phyloP scores from a whole-genome alignment of 805 yeast species.

The Wickerhamiella siamensis region DNA sequence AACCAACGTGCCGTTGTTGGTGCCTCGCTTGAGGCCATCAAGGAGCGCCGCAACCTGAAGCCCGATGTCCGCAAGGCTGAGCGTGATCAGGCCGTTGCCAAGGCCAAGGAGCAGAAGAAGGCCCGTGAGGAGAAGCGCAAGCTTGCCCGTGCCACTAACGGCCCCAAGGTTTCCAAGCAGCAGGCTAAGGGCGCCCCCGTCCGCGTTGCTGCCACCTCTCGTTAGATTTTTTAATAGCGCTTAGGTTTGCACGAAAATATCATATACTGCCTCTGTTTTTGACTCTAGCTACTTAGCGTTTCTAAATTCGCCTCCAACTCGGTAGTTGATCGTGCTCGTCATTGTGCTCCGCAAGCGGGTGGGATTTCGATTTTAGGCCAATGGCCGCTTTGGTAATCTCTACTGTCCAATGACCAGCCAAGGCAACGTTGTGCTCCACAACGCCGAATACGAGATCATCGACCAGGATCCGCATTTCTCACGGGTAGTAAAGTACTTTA shows the following conservation, averaged over 20 bases:
- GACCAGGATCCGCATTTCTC: constrained; percentile 68
- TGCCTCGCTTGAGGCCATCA: constrained; percentile 96
- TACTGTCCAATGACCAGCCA: constrained; percentile 3
- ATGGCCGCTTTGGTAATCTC: constrained; percentile 1
- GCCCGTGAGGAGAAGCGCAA: constrained; percentile 87
- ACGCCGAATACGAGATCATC: constrained; percentile 33
- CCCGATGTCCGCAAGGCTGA: constrained; percentile 97
- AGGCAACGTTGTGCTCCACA: constrained; percentile 18
- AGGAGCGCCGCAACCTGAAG: constrained; percentile 90
- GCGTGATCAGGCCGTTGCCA: constrained; percentile 74
- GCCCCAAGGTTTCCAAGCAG: constrained; percentile 72
- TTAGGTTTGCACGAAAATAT: neutral
- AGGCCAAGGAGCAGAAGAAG: constrained; percentile 43
- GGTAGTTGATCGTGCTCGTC: no score
- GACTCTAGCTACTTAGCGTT: no score
- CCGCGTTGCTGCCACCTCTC: constrained; percentile 92
- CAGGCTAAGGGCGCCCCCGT: constrained; percentile 97
- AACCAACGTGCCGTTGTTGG: constrained; percentile 99
- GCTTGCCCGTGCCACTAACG: constrained; percentile 68
- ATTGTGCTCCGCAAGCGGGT: no score
- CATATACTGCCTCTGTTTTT: no score
- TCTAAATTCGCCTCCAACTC: no score
- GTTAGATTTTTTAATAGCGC: constrained; percentile 37
- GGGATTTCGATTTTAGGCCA: no score
- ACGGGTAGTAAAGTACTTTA: constrained; percentile 58